These are phyloP conservation scores for Symbiotaphrina buchneri DNA, from an alignment of 495 filamentous ascomycete species.

Conservation along the genomic window DNA sequence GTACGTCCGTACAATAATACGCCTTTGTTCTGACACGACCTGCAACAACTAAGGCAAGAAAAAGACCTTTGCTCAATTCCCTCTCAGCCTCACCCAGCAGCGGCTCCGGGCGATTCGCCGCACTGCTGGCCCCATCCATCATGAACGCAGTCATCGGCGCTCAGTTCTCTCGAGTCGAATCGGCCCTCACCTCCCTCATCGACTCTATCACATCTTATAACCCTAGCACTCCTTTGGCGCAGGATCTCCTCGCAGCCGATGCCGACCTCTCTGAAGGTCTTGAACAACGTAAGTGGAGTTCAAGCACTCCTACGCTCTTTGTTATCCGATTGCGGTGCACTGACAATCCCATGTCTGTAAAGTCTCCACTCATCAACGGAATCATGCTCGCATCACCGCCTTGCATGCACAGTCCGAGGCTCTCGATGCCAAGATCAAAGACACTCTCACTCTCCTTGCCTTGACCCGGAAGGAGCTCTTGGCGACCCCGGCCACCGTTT, in stretches of 20 bases:
- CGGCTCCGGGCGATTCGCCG: too few relatives aligned
- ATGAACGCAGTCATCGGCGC: constrained; percentile 37
- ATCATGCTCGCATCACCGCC: constrained; percentile 34
- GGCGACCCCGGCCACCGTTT: constrained; percentile 26
- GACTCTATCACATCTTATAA: constrained; percentile 63
- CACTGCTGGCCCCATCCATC: not conserved
- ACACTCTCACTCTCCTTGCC: constrained; percentile 34
- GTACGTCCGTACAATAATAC: too few relatives aligned
- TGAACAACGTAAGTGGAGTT: constrained; percentile 24
- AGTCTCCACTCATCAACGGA: constrained; percentile 48
- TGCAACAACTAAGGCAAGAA: too few relatives aligned
- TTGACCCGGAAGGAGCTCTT: constrained; percentile 43
- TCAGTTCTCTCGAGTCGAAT: constrained; percentile 45
- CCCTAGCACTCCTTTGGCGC: constrained; percentile 36
- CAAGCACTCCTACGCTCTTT: not conserved
- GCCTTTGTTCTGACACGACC: too few relatives aligned
- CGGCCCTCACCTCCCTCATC: constrained; percentile 38
- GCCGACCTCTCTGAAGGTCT: constrained; percentile 33
- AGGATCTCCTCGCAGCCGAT: constrained; percentile 45
- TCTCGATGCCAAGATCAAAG: constrained; percentile 37
- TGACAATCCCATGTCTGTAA: constrained; percentile 1
- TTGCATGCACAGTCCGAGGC: constrained; percentile 34
- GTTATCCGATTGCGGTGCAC: not conserved
- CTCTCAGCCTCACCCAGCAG: too few relatives aligned
- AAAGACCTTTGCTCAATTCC: too few relatives aligned